Evolutionary conservation across 306 rosid species (phyloP), one percentile per base, ranked within the genome.

Genomic region (Quillaja saponaria): DNA sequence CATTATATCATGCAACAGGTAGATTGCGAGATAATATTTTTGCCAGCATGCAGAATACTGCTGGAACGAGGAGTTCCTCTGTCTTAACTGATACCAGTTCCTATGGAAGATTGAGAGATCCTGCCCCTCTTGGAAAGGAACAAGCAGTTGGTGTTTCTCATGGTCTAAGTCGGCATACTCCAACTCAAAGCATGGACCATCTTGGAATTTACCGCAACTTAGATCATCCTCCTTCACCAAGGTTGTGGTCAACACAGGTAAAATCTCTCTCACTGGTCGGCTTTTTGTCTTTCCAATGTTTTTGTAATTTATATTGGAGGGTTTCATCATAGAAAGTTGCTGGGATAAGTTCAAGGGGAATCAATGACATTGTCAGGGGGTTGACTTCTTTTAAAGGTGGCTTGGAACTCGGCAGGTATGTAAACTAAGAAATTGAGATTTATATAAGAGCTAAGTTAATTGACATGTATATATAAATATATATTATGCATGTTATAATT

Each of bases 1-100:
- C 99, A 35, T 78, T 89, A 59, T 92, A 89, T 78, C 83, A 87
- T 75, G 84, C 81, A 61, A 92, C 95, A 67, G 95, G 99, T 66
- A 87, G 95, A 73, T 69, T 92, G 64, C 85, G 99, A 63, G 95
- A 92, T 71, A 85, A 92, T 76, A 69, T 92, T 58, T 80, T 92
- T 62, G 63, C 80, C 63, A 74, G 77, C 60, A 56, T 73, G n/a
- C 79, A 76, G 61, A 80, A 71, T 69, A 87, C 68, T 68, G 70
- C 67, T 49, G 94, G 82, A 81, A 68, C 84, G 42, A 85, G 83
- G 80, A 69, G 71, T 60, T 66, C 92, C 55, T 76, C 86, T 55
- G 44, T 78, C 50, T 72, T 50, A 61, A 69, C 81, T 8, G 90
- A 86, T 74, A 61, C 82, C 71, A 84, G 85, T 53, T 81, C 95